These are phyloP conservation scores for Tagetes erecta DNA, from an alignment of 129 eudicot species.

Conservation along the genomic window DNA sequence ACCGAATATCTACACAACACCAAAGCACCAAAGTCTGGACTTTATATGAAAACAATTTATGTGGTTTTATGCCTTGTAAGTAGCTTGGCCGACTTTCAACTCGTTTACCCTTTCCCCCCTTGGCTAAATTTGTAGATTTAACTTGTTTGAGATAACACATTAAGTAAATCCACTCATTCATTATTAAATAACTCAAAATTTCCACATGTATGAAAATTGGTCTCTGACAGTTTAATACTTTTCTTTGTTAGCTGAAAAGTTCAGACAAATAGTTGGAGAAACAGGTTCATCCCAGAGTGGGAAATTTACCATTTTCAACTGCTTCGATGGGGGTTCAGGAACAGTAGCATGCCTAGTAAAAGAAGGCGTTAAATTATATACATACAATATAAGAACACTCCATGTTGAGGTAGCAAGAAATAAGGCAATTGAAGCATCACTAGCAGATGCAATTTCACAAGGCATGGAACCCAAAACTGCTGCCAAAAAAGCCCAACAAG, in stretches of 20 bases:
- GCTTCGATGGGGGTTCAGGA: constrained; percentile 82
- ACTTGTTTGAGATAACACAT: not conserved
- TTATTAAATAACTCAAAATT: not conserved
- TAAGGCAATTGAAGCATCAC: constrained; percentile 57
- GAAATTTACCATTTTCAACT: constrained; percentile 62
- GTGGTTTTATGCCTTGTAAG: not conserved
- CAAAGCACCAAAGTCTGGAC: not conserved
- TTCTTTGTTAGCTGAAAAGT: constrained; percentile 66
- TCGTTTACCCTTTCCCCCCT: not conserved
- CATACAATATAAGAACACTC: constrained; percentile 58
- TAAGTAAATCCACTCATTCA: not conserved
- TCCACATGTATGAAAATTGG: not conserved
- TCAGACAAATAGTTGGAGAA: constrained; percentile 75
- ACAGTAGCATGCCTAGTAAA: constrained; percentile 78
- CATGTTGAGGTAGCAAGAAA: constrained; percentile 73
- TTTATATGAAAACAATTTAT: not conserved
- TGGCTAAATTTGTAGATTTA: not conserved
- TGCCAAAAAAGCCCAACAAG: constrained; percentile 68
- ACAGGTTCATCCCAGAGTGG: constrained; percentile 89
- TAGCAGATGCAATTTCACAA: constrained; percentile 64
- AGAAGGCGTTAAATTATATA: constrained; percentile 76
- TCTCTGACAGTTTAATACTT: constrained; percentile 9
- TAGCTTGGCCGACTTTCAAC: not conserved
- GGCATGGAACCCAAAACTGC: constrained; percentile 67
- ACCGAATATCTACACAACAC: not conserved